A percentile compares a stretch with the other conserved stretches of the same genome.
Conservation (phyloP, 352 stramenopile genomes). For the Pythium scleroteichum region DNA sequence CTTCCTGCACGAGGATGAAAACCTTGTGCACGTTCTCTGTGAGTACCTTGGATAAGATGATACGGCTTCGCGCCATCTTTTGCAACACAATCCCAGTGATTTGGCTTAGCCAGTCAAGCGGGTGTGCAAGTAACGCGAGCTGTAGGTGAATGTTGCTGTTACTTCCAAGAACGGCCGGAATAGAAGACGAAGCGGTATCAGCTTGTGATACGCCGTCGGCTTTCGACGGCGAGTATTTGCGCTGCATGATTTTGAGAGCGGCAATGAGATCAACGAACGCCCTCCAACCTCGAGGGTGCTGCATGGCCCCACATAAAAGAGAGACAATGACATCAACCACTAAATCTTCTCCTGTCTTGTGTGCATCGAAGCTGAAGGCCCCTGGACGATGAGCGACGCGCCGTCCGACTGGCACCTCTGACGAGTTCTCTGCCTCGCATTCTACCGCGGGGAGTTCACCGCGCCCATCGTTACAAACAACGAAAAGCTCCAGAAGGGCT, state of each 20-base stretch:
- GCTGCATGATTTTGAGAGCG: conserved; percentile 56
- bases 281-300: conserved; percentile 54
- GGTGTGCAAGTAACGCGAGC: conserved; percentile 32
- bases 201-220: not conserved
- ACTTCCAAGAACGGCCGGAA: conserved; percentile 23
- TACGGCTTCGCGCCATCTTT: conserved; percentile 71
- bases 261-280: conserved; percentile 71
- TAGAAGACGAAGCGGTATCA: conserved; percentile 5
- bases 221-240: conserved; percentile 46
- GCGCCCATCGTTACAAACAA: conserved; percentile 43
- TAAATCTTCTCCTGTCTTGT: conserved; percentile 76
- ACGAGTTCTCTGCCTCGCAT: not conserved
- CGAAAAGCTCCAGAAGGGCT: conserved; percentile 65
- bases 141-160: not conserved
- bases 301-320: conserved; percentile 75
- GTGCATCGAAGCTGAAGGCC: conserved; percentile 65
- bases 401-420: not conserved
- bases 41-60: conserved; percentile 69
- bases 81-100: conserved; percentile 74
- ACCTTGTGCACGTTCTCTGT: conserved; percentile 82
- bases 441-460: not conserved
- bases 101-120: conserved; percentile 65
- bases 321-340: conserved; percentile 84
- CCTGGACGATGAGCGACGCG: not conserved
- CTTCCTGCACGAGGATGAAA: conserved; percentile 67